phyloP scores from a whole-genome alignment of 768 basidiomycete species.

The Tricholoma saponaceum region DNA sequence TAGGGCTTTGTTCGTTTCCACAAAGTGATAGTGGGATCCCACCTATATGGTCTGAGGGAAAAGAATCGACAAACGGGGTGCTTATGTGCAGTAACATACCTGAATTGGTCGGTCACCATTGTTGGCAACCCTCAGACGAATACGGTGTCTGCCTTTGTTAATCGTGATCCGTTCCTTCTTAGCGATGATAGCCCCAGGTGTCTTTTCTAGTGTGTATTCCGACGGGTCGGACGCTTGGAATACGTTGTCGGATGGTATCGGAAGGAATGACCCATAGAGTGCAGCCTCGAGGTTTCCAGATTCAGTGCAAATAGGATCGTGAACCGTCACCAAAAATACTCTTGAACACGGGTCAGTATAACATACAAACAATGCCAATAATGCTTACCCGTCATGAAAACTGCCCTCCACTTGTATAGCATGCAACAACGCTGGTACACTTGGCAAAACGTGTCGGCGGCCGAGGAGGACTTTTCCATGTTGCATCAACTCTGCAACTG shows the following conservation, averaged over 20 bases:
- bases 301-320: slow-evolving; percentile 89
- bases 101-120: slow-evolving; percentile 93
- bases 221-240: slow-evolving; percentile 58
- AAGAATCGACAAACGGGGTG: neutral
- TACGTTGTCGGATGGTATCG: slow-evolving; percentile 57
- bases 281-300: slow-evolving; percentile 76
- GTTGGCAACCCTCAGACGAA: slow-evolving; percentile 78
- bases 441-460: slow-evolving; percentile 81
- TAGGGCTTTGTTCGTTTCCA: slow-evolving; percentile 83
- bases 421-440: slow-evolving; percentile 70
- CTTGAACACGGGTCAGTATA: slow-evolving; percentile 28
- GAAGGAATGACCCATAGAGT: slow-evolving; percentile 92
- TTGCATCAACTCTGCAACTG: slow-evolving; percentile 90
- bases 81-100: slow-evolving; percentile 34
- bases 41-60: slow-evolving; percentile 43
- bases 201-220: slow-evolving; percentile 47
- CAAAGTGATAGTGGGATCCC: slow-evolving; percentile 93
- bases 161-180: slow-evolving; percentile 65
- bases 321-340: slow-evolving; percentile 96
- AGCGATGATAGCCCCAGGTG: slow-evolving; percentile 75
- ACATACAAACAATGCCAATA: neutral
- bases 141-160: slow-evolving; percentile 68
- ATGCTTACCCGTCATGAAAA: slow-evolving; percentile 73
- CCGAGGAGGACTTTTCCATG: slow-evolving; percentile 88
- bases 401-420: slow-evolving; percentile 96